Conservation (phyloP, 768 basidiomycete species). For the Agaricus bisporus region DNA sequence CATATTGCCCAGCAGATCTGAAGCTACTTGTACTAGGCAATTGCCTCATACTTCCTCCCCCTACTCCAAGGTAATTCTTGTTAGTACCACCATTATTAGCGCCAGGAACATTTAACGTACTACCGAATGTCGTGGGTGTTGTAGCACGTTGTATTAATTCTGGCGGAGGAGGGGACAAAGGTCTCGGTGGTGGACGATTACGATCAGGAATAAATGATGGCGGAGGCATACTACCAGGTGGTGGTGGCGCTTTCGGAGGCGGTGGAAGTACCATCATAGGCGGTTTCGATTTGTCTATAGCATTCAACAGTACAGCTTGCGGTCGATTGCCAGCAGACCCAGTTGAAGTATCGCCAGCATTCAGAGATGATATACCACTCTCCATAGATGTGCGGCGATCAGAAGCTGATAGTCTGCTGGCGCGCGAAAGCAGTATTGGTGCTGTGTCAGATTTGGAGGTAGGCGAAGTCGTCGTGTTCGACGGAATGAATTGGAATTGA, state of each 20-base stretch:
- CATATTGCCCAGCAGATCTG: conserved; percentile 60
- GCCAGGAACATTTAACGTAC: conserved; percentile 51
- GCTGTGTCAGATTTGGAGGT: conserved; percentile 31
- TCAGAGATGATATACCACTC: conserved; percentile 50
- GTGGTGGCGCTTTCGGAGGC: conserved; percentile 71
- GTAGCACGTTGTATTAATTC: conserved; percentile 92
- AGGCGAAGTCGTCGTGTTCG: conserved; percentile 32
- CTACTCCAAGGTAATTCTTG: too few relatives aligned
- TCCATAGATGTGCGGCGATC: conserved; percentile 72
- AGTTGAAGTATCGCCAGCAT: conserved; percentile 31
- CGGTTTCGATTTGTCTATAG: conserved; percentile 73
- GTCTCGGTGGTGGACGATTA: conserved; percentile 73
- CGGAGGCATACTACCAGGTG: conserved; percentile 65
- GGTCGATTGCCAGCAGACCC: conserved; percentile 19
- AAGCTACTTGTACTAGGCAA: conserved; percentile 79
- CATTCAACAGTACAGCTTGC: conserved; percentile 31
- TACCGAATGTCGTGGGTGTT: conserved; percentile 74
- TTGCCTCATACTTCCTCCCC: conserved; percentile 40
- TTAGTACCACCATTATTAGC: conserved; percentile 20
- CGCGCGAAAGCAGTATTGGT: conserved; percentile 28
- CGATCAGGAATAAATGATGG: conserved; percentile 73
- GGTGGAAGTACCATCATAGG: conserved; percentile 83
- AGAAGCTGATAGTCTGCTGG: conserved; percentile 36
- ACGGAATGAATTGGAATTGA: conserved; percentile 62
- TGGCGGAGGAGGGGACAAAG: conserved; percentile 87